A percentile compares a stretch with the other conserved stretches of the same genome.
Evolutionary conservation across 371 early-diverging fungal species (phyloP).

Genomic region (Entomophthora muscae): DNA sequence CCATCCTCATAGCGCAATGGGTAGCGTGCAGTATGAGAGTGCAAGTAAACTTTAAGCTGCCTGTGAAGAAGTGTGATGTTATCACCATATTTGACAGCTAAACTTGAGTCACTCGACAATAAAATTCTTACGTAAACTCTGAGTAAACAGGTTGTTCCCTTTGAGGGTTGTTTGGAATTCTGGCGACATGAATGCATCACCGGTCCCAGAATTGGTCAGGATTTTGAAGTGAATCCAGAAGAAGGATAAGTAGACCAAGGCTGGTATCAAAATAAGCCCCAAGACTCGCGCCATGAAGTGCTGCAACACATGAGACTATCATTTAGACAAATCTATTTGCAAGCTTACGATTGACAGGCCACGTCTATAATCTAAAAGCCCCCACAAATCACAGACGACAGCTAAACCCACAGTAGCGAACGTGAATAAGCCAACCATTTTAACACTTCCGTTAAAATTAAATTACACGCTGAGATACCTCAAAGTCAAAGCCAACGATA

Average conservation of each 20-base stretch:
- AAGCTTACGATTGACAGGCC: constrained; percentile 43
- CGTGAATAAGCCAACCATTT: constrained; percentile 87
- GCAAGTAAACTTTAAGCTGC: constrained; percentile 53
- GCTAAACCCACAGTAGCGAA: constrained; percentile 69
- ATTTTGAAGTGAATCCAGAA: constrained; percentile 80
- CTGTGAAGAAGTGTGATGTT: constrained; percentile 62
- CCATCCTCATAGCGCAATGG: constrained; percentile 87
- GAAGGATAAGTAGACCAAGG: constrained; percentile 53
- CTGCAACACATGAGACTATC: constrained; percentile 14
- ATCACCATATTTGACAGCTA: constrained; percentile 64
- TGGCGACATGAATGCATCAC: constrained; percentile 78
- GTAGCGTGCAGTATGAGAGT: constrained; percentile 65
- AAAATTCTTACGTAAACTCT: constrained; percentile 10
- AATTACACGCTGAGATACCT: constrained; percentile 21
- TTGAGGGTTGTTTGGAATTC: constrained; percentile 70
- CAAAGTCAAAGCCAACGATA: constrained; percentile 39
- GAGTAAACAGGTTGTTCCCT: constrained; percentile 37
- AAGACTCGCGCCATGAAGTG: constrained; percentile 49
- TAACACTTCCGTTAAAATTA: constrained; percentile 37
- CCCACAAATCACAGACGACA: constrained; percentile 82
- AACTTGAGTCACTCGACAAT: background rate
- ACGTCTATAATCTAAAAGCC: constrained; percentile 62
- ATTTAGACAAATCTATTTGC: background rate
- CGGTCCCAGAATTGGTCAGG: constrained; percentile 58
- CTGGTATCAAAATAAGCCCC: constrained; percentile 67